Base-by-base conservation (phyloP, 1,284 basidiomycete genomes). In the Ceratobasidium sp. region DNA sequence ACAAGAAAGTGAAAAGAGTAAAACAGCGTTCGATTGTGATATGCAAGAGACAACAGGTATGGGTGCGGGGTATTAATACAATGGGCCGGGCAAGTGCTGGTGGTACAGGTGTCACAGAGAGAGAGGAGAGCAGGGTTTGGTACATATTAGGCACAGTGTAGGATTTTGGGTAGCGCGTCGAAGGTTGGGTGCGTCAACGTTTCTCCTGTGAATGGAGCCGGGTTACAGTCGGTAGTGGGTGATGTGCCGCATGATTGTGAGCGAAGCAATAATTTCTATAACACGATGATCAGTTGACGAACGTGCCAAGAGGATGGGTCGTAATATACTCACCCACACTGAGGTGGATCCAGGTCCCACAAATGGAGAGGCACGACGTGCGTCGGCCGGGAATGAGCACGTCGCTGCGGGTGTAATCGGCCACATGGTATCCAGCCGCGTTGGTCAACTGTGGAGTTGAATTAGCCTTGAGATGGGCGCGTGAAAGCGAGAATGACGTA, bases 371-470 rank as follows among this genome's bases (percentile, higher is more conserved):
- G 28, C 64, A 69, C 1, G 64, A 69, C 16, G 64, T 69, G 1
- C 64, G 64, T 41, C 64, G 62, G 52, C 64, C 64, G 36, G 64
- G 64, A 30, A 69, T 69, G 23, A 69, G 52, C 18, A 69, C 52
- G 26, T 69, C 64, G 64, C 50, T 55, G 30, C 32, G 23, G 18
- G 64, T 57, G 64, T 69, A 69, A 21, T 69, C 64, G 34, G 64
- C 64, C 26, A 69, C 64, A 57, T 69, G 64, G 32, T 69, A 65
- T 34, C 64, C 64, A 3, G 64, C 64, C 23, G 64, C 64, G 39
- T 69, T 69, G 52, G 64, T 69, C 64, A 69, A 69, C 64, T 69
- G 52, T 55, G 39, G 64, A 45, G 32, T n/a, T n/a, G n/a, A n/a
- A n/a, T n/a, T n/a, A n/a, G n/a, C n/a, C n/a, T n/a, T n/a, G n/a